phyloP scores from a whole-genome alignment of 306 rosid genomes.

The Cicer arietinum region DNA sequence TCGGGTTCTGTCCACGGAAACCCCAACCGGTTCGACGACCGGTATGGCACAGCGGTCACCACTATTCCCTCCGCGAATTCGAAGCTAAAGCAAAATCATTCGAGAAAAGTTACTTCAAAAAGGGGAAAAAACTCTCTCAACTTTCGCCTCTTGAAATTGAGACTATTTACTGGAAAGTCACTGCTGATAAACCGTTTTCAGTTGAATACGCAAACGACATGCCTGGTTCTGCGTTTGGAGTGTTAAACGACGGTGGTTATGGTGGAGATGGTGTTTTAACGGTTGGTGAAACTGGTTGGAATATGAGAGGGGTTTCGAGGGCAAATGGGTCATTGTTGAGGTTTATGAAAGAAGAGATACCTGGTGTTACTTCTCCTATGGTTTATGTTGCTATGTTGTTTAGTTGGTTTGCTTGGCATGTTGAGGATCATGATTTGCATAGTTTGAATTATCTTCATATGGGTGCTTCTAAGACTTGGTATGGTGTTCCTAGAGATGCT shows the following conservation, averaged over 20 bases:
- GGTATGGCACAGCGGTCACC: slow-evolving; percentile 81
- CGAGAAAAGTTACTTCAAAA: slow-evolving; percentile 63
- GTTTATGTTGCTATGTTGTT: slow-evolving; percentile 94
- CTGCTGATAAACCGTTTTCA: slow-evolving; percentile 69
- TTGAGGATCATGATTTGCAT: slow-evolving; percentile 97
- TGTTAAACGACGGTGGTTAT: slow-evolving; percentile 42
- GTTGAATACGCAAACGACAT: slow-evolving; percentile 86
- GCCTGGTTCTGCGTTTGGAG: slow-evolving; percentile 80
- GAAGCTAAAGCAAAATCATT: slow-evolving; percentile 70
- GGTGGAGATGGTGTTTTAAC: slow-evolving; percentile 55
- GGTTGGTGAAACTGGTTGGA: slow-evolving; percentile 77
- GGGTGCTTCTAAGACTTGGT: slow-evolving; percentile 98
- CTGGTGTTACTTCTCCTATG: slow-evolving; percentile 97
- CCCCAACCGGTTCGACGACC: slow-evolving; percentile 69
- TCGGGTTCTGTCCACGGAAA: slow-evolving; percentile 81
- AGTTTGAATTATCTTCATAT: slow-evolving; percentile 90
- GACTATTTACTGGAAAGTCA: slow-evolving; percentile 76
- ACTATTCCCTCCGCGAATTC: slow-evolving; percentile 62
- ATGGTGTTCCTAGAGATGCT: slow-evolving; percentile 87
- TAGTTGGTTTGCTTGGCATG: slow-evolving; percentile 99
- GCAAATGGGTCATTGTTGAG: slow-evolving; percentile 82
- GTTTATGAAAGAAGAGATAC: slow-evolving; percentile 99
- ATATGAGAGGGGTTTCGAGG: slow-evolving; percentile 89
- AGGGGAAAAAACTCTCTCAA: not conserved
- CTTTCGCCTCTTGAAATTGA: slow-evolving; percentile 67